Base-by-base conservation (phyloP, 768 basidiomycete genomes). In the Symmetrospora coprosmae region DNA sequence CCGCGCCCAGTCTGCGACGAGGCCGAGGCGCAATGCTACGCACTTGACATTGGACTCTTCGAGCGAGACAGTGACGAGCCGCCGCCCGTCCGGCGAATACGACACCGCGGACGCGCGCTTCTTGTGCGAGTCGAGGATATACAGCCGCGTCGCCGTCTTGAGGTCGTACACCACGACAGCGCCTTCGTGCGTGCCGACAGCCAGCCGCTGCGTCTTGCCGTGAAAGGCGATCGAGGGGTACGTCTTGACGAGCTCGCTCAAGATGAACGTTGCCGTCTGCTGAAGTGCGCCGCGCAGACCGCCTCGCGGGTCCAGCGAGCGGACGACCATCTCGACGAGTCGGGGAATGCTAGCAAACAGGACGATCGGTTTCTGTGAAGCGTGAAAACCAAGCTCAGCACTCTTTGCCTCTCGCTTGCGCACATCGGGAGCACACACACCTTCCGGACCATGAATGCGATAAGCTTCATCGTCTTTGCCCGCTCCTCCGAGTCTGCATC, bases 131-230 rank as follows among this genome's bases (percentile, higher is more conserved):
- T 97, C 91, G 11, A 99, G 80, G 0, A 99, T 86, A 68, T 96
- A 99, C 14, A 97, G 76, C 11, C 94, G 81, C 0, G 86, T 96
- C 0, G 90, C 91, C 0, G 90, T 89, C 73, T 96, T 94, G 51
- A 97, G 78, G 70, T 97, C 94, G 69, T 94, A 97, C 83, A 94
- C 89, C 60, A 88, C 78, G 51, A 90, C 82, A 0, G 90, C 89
- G 0, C 92, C 94, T 73, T 99, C 94, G 58, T 80, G 82, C 0
- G 91, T 92, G 0, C 94, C 94, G 0, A 96, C 89, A 0, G 86
- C 87, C 3, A 97, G 80, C 14, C 87, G 82, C 70, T 99, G 94
- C 0, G 80, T 82, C 2, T 78, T 74, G 74, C 82, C 82, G 67
- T 96, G 86, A 71, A 99, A 96, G 72, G 90, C 91, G n/a, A 96